phyloP scores from a whole-genome alignment of 768 basidiomycete species.

The Russula vinacea region DNA sequence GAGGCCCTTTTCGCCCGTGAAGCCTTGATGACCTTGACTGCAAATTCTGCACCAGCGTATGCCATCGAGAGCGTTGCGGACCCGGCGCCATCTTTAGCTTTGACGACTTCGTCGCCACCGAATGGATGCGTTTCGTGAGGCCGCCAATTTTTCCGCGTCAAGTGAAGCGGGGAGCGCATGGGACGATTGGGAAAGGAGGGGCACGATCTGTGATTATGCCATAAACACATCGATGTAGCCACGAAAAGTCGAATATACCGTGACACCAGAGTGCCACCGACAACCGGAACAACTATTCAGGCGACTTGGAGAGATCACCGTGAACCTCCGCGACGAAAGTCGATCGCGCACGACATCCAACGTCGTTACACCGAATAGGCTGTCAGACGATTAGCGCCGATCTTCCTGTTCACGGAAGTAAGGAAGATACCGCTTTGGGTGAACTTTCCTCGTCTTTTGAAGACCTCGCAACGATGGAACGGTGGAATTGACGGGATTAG shows the following conservation, averaged over 20 bases:
- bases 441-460: conserved; percentile 89
- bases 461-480: conserved; percentile 91
- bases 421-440: conserved; percentile 71
- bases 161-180: conserved; percentile 66
- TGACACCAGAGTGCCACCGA: conserved; percentile 95
- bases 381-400: conserved; percentile 36
- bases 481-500: conserved; percentile 99
- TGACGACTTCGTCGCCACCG: conserved; percentile 61
- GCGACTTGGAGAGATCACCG: conserved; percentile 57
- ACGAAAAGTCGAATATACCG: conserved; percentile 46
- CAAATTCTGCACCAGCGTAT: no score
- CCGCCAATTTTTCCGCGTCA: conserved; percentile 47
- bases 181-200: conserved; percentile 87
- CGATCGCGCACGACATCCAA: conserved; percentile 95
- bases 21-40: no score
- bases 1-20: no score
- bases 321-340: conserved; percentile 86
- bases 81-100: no score
- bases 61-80: no score
- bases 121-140: conserved; percentile 89
- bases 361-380: conserved; percentile 96
- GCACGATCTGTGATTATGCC: conserved; percentile 62
- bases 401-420: neutral
- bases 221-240: neutral
- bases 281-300: conserved; percentile 79